phyloP scores from a whole-genome alignment of 306 rosid genomes.

The Albizia julibrissin region DNA sequence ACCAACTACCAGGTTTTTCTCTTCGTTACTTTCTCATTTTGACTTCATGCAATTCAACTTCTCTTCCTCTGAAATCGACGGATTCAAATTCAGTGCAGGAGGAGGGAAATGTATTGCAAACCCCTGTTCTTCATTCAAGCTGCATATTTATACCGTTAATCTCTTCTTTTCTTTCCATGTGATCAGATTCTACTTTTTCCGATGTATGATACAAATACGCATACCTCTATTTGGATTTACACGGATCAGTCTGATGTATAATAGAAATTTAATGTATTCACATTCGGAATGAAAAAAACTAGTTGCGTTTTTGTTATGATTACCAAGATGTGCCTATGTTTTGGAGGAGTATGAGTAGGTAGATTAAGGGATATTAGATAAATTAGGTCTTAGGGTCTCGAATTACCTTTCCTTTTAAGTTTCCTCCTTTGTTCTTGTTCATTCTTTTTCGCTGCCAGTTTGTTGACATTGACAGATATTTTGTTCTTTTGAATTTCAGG shows the following conservation, averaged over 20 bases:
- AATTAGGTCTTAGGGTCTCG: neutral
- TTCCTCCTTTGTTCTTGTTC: neutral
- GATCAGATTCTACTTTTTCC: neutral
- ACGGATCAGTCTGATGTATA: neutral
- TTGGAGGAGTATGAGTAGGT: neutral
- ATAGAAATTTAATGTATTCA: neutral
- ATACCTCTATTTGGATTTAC: constrained; percentile 7
- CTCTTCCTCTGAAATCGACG: neutral
- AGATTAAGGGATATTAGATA: neutral
- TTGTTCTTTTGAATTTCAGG: constrained; percentile 48
- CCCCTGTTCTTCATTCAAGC: neutral
- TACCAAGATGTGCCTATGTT: neutral
- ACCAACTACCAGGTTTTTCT: constrained; percentile 66
- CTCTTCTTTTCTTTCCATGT: neutral
- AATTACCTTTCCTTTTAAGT: neutral
- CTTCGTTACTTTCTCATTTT: neutral
- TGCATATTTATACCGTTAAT: neutral
- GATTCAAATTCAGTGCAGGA: neutral
- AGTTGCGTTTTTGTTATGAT: neutral
- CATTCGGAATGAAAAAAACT: neutral
- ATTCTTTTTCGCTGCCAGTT: neutral
- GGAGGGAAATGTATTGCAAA: neutral
- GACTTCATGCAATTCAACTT: neutral
- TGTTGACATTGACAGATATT: constrained; percentile 25
- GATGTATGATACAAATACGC: neutral